A percentile compares a stretch with the other conserved stretches of the same genome.
phyloP scores from a whole-genome alignment of 352 stramenopile species.

The Globisporangium splendens region DNA sequence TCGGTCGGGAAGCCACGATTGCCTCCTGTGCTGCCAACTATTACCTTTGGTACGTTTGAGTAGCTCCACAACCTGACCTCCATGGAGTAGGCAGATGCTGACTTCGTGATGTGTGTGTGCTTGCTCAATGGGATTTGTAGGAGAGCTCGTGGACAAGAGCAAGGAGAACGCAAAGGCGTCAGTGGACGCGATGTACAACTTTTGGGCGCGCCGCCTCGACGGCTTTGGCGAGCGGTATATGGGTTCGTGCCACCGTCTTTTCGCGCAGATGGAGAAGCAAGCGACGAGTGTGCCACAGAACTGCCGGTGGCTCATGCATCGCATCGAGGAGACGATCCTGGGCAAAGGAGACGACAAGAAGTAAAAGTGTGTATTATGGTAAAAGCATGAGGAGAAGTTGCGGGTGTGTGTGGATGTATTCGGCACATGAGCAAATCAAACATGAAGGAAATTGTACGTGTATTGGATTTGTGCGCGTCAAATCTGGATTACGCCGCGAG shows the following conservation, averaged over 20 bases:
- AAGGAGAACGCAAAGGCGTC: conserved; percentile 54
- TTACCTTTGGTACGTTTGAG: conserved; percentile 35
- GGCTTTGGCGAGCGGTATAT: conserved; percentile 64
- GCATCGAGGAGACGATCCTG: conserved; percentile 33
- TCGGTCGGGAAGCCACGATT: conserved; percentile 35
- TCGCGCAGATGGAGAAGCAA: conserved; percentile 69
- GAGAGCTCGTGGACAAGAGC: conserved; percentile 36
- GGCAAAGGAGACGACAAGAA: conserved; percentile 26
- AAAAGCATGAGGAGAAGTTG: too few relatives aligned
- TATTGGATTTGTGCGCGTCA: too few relatives aligned
- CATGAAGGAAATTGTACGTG: too few relatives aligned
- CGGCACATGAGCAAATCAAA: not conserved
- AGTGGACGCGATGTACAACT: conserved; percentile 59
- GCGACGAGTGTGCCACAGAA: conserved; percentile 33
- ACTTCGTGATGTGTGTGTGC: not conserved
- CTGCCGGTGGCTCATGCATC: conserved; percentile 44
- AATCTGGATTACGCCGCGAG: not conserved
- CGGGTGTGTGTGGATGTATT: not conserved
- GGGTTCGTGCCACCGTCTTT: conserved; percentile 58
- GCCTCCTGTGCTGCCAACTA: conserved; percentile 40
- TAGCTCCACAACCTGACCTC: not conserved
- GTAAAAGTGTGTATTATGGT: not conserved
- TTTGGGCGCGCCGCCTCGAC: conserved; percentile 63
- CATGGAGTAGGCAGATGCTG: not conserved
- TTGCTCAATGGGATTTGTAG: conserved; percentile 6